phyloP scores from a whole-genome alignment of 257 asterid genomes.

The Ehretia macrophylla region DNA sequence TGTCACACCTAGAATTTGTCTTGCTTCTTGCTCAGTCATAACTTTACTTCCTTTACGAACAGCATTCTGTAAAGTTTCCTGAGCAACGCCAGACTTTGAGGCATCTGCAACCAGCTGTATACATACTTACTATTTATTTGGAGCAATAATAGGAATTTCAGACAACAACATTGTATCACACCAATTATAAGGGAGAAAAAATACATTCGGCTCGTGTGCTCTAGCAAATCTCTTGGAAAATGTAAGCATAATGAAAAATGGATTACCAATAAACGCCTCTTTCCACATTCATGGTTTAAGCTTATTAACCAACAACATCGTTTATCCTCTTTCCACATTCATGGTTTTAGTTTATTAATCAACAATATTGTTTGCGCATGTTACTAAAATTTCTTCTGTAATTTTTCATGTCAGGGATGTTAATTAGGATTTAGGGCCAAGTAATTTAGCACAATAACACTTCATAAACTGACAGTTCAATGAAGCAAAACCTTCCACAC shows the following conservation, averaged over 20 bases:
- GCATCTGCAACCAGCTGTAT: slow-evolving; percentile 42
- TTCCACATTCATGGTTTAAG: too few species aligned
- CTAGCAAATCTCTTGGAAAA: too few species aligned
- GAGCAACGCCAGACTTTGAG: slow-evolving; percentile 68
- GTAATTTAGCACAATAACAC: not conserved
- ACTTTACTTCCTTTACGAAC: slow-evolving; percentile 45
- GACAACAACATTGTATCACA: not conserved
- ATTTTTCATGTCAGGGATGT: not conserved
- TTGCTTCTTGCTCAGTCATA: slow-evolving; percentile 74
- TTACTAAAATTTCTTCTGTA: too few species aligned
- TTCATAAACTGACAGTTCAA: not conserved
- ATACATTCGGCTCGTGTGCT: too few species aligned
- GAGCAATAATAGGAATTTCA: not conserved
- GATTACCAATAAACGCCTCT: too few species aligned
- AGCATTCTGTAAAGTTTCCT: slow-evolving; percentile 57
- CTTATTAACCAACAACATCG: not conserved
- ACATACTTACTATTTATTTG: not conserved
- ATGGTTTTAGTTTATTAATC: too few species aligned
- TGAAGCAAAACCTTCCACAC: not conserved
- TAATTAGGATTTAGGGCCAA: not conserved
- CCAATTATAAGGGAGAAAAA: not conserved
- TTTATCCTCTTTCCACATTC: too few species aligned
- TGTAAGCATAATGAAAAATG: too few species aligned
- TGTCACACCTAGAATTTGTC: slow-evolving; percentile 68
- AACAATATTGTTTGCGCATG: not conserved